Evolutionary conservation across 257 asterid species (phyloP), one percentile per base, ranked within the genome.

Genomic region (Paraleonurus japonicus): DNA sequence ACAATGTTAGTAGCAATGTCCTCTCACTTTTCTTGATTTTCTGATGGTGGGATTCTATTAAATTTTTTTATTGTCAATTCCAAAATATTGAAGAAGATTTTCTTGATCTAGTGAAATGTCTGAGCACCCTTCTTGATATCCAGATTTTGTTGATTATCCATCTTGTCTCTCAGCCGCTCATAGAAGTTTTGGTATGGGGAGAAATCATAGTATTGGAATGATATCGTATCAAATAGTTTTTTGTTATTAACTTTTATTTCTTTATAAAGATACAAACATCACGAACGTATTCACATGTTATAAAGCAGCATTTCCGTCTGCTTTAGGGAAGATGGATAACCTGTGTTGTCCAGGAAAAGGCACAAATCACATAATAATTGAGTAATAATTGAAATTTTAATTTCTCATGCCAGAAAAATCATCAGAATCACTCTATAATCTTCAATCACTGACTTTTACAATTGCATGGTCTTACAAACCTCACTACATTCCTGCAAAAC

Each of bases 391-490:
- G 26, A 10, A 33, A 13, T 45, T 69, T 35, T 55, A 13, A 13
- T 33, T 69, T 37, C 39, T 33, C 65, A 19, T 53, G 64, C 20
- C 37, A 26, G 43, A 65, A 65, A 41, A 32, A 32, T 32, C 6
- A 32, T 32, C 37, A 4, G 37, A 55, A 11, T 70, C 20, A 19
- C 45, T 71, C 61, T 23, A 33, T 9, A 57, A 69, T 69, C 71
- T 67, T 32, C 64, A 69, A 19, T 67, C 48, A 39, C 27, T 53
- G 50, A 7, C 53, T 65, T 27, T 55, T 74, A 54, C 53, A 64
- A 39, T 17, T 39, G 30, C 23, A 47, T 23, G 26, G 43, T 48
- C 58, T 68, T 48, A 33, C 35, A 67, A 67, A 47, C 35, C 60
- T 16, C 27, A 41, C 54, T 19, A 27, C 70, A 22, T 67, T 60